A percentile compares a stretch with the other conserved stretches of the same genome.
These are phyloP conservation scores for Tuber brumale DNA, from an alignment of 495 filamentous ascomycete genomes.

Conservation along the genomic window DNA sequence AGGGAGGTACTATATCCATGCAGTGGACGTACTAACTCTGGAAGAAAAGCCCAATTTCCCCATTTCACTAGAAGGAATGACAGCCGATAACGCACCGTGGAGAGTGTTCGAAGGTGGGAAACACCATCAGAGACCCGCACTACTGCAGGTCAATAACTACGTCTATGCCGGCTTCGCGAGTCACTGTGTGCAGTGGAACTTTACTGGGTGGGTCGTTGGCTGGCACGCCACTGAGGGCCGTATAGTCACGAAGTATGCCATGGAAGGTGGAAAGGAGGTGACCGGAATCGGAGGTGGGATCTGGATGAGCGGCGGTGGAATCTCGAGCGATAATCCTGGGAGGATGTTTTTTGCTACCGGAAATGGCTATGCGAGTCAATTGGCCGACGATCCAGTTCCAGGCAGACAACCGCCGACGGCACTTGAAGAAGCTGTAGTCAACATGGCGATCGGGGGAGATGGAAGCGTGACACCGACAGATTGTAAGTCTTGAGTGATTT, in stretches of 20 bases:
- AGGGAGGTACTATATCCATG: conserved; percentile 45
- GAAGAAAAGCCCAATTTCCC: conserved; percentile 45
- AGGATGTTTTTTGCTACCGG: conserved; percentile 43
- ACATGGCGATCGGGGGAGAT: conserved; percentile 43
- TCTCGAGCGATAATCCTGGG: conserved; percentile 42
- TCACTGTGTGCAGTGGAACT: conserved; percentile 50
- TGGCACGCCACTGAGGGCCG: conserved; percentile 47
- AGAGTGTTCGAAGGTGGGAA: conserved; percentile 47
- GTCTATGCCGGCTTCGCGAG: conserved; percentile 48
- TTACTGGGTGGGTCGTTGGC: conserved; percentile 48
- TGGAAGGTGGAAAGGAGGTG: conserved; percentile 42
- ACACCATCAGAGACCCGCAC: conserved; percentile 45
- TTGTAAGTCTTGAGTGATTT: conserved; percentile 12
- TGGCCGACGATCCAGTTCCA: conserved; percentile 40
- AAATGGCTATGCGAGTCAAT: conserved; percentile 43
- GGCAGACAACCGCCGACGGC: conserved; percentile 42
- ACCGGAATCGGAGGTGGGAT: conserved; percentile 40
- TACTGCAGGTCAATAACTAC: conserved; percentile 45
- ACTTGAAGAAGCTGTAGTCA: conserved; percentile 43
- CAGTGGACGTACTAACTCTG: conserved; percentile 44
- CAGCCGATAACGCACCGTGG: conserved; percentile 46
- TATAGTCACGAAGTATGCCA: conserved; percentile 44
- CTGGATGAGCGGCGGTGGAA: conserved; percentile 43
- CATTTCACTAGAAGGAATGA: conserved; percentile 43
- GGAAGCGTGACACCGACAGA: conserved; percentile 41